Base-by-base conservation (phyloP, 2,329 filamentous ascomycete genomes). In the Chaetomium olivaceum region DNA sequence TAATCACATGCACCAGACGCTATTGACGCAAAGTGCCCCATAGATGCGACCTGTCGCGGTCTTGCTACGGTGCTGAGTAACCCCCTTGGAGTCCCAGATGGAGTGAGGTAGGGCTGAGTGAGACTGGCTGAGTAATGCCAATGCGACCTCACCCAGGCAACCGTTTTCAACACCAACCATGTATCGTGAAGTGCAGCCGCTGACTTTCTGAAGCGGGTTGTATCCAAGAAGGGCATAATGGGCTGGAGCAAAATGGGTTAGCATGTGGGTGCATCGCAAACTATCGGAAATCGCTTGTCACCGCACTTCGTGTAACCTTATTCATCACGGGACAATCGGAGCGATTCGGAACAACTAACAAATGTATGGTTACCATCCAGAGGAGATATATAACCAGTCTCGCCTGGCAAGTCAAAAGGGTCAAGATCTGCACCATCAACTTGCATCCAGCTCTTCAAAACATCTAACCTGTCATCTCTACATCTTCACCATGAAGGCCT, bases 61-160 rank as follows among this genome's bases (percentile, higher is more conserved):
- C 31, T 50, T 25, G 25, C 7, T 16, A 14, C 23, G 55, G 25
- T 7, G 55, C 55, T 63, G 48, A 63, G 56, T 59, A 59, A 63
- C 33, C 19, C 2, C n/a, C 14, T 0, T 33, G 25, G 25, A n/a
- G 39, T n/a, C 27, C 6, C 31, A 16, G 4, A n/a, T 23, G 16
- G 29, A 12, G n/a, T 16, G 29, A 12, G n/a, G 19, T 36, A 36
- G 39, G 23, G 33, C 48, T 55, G 55, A 59, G 62, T 59, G 62
- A 58, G 62, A 46, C 9, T 31, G 19, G 62, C 62, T 63, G 62
- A 63, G 55, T 63, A 59, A 63, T 9, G 21, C 4, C 39, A 59
- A 59, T 59, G 33, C 33, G 33, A 54, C 62, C 46, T 29, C 25
- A 3, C 21, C 29, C 36, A 63, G 62, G 62, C 62, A 63, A 21